Conservation (phyloP, 2,329 filamentous ascomycete genomes). For the Corniculantispora saksenae region DNA sequence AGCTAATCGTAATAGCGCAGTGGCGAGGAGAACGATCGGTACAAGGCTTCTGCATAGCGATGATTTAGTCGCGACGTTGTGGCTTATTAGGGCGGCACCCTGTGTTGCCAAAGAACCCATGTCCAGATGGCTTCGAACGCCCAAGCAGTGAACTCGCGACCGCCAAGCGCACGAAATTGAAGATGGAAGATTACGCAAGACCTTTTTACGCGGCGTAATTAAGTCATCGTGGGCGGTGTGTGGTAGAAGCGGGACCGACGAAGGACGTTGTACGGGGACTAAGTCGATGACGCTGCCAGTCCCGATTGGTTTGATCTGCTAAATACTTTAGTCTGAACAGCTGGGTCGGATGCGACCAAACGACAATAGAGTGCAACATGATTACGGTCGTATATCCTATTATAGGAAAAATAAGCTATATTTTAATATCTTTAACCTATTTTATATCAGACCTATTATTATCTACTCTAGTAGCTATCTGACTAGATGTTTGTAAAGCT, state of each 20-base stretch:
- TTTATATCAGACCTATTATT: no score
- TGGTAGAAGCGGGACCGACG: not conserved
- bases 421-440: no score
- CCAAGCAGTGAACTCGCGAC: not conserved
- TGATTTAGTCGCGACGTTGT: not conserved
- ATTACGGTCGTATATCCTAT: no score
- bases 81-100: not conserved
- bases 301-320: no score
- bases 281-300: constrained; percentile 4
- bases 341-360: no score
- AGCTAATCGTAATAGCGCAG: not conserved
- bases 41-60: not conserved
- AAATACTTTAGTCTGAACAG: no score
- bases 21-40: not conserved
- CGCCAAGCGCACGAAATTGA: not conserved
- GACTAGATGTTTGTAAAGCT: no score
- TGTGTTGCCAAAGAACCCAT: not conserved
- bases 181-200: not conserved
- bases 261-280: not conserved
- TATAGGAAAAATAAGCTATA: no score
- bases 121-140: not conserved
- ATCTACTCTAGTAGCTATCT: no score
- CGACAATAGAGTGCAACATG: no score
- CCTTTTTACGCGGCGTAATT: no score
- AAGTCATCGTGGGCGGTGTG: not conserved